Evolutionary conservation across 306 rosid genomes (phyloP).

Genomic region (Ochetophila trinervis): DNA sequence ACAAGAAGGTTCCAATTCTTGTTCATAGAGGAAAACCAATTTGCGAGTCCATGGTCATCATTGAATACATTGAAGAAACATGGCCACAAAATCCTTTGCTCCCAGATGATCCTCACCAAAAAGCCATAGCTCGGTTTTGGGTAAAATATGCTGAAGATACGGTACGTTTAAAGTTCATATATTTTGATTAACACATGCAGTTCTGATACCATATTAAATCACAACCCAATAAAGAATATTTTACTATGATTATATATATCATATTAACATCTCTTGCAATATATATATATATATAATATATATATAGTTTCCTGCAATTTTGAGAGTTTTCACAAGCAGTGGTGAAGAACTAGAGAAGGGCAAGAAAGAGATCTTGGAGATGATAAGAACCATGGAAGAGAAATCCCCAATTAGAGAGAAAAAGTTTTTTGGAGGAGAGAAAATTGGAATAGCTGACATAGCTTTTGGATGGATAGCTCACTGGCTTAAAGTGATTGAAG

Average conservation of each 20-base stretch:
- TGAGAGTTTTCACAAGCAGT: not conserved
- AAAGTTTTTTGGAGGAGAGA: conserved; percentile 36
- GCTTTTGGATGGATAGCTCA: conserved; percentile 26
- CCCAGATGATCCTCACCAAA: conserved; percentile 22
- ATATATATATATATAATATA: no score
- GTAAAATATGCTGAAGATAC: no score
- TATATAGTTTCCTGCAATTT: not conserved
- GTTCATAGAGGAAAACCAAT: conserved; percentile 45
- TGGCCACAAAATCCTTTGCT: conserved; percentile 35
- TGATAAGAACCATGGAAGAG: conserved; percentile 25
- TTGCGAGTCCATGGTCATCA: conserved; percentile 39
- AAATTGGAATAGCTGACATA: conserved; percentile 29
- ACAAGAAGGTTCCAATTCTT: conserved; percentile 47
- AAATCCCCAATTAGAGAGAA: conserved; percentile 16
- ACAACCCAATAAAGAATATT: no score
- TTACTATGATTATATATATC: no score
- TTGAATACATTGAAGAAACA: conserved; percentile 46
- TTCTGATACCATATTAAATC: no score
- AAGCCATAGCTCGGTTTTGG: no score
- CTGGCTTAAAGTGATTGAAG: conserved; percentile 19
- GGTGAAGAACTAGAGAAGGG: conserved; percentile 29
- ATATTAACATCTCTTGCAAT: no score
- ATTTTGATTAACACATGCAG: no score
- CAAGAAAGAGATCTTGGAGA: not conserved
- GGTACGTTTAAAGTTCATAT: no score